A percentile compares a stretch with the other conserved stretches of the same genome.
phyloP scores from a whole-genome alignment of 2,329 filamentous ascomycete genomes.

The Teratosphaeria pseudoeucalypti region DNA sequence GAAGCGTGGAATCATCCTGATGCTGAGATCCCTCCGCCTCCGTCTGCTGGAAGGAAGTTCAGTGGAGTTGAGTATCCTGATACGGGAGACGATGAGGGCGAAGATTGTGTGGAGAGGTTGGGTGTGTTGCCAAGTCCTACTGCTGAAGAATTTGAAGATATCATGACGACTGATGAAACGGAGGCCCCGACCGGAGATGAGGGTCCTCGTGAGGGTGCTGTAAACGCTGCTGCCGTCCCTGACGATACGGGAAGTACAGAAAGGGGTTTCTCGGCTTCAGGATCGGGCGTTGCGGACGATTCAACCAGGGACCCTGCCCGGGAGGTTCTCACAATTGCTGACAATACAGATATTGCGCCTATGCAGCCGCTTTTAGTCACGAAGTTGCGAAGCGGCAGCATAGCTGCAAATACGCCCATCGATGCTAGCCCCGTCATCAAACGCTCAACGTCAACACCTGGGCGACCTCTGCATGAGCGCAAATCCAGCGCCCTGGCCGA shows the following conservation, averaged over 20 bases:
- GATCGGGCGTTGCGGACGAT: too few relatives aligned
- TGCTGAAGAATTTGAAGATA: conserved; percentile 1
- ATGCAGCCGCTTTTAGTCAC: background rate
- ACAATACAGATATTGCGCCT: background rate
- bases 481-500: conserved; percentile 16
- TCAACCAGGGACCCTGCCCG: too few relatives aligned
- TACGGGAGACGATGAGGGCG: background rate
- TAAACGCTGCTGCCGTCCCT: background rate
- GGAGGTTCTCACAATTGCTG: background rate
- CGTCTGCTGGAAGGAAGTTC: background rate
- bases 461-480: conserved; percentile 10
- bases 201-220: background rate
- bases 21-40: conserved; percentile 10
- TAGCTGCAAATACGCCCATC: background rate
- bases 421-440: background rate
- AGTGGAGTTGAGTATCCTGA: background rate
- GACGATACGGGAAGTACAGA: background rate
- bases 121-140: conserved; percentile 23
- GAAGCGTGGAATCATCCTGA: conserved; percentile 18
- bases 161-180: background rate
- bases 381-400: background rate
- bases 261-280: background rate
- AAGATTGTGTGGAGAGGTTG: conserved; percentile 9
- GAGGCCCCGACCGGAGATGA: background rate
- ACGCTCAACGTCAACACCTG: background rate